A percentile compares a stretch with the other conserved stretches of the same genome.
These are phyloP conservation scores for Apiospora rasikravindrae DNA, from an alignment of 2,329 filamentous ascomycete genomes.

Conservation along the genomic window DNA sequence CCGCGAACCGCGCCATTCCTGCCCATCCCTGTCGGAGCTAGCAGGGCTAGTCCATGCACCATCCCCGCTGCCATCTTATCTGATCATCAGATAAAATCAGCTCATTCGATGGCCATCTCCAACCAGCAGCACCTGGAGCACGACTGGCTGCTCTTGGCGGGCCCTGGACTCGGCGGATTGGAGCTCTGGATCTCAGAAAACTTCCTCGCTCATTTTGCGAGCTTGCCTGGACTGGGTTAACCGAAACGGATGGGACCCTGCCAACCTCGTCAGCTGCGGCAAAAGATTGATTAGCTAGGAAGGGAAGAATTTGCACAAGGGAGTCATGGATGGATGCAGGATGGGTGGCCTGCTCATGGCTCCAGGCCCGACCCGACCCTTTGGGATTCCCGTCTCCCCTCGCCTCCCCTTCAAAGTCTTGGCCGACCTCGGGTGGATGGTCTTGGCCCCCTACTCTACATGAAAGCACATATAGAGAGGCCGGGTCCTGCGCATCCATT, in stretches of 20 bases:
- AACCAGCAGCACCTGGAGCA: background rate
- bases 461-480: background rate
- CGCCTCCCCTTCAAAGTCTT: background rate
- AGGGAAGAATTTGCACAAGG: constrained; percentile 9
- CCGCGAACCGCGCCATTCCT: background rate
- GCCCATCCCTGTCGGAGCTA: background rate
- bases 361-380: background rate
- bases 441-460: background rate
- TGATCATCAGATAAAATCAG: constrained; percentile 34
- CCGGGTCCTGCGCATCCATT: background rate
- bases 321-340: background rate
- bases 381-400: constrained; percentile 1
- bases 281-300: background rate
- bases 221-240: background rate
- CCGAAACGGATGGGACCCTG: background rate
- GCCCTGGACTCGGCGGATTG: constrained; percentile 3
- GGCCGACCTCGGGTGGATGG: constrained; percentile 10
- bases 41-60: background rate
- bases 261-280: background rate
- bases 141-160: background rate
- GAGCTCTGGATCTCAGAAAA: background rate
- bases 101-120: constrained; percentile 16
- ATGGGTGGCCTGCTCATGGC: background rate
- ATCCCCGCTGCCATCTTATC: constrained; percentile 27
- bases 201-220: background rate